Evolutionary conservation across 768 basidiomycete species (phyloP).

Genomic region (Cyclocybe cylindracea): DNA sequence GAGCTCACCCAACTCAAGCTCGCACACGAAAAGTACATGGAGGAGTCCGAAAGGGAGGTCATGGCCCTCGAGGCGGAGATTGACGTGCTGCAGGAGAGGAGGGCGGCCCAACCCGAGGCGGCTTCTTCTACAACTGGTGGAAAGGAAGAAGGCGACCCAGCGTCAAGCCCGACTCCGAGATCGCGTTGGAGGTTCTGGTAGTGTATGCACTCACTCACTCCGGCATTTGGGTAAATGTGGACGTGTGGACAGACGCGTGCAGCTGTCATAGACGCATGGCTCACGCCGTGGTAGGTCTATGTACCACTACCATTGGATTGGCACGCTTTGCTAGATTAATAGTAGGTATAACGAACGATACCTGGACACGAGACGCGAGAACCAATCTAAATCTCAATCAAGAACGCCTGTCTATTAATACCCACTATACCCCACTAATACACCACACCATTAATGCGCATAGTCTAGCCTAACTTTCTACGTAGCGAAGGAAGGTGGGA

Average conservation of each 20-base stretch:
- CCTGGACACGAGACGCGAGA: too few species aligned
- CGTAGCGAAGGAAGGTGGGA: too few species aligned
- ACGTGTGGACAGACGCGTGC: too few species aligned
- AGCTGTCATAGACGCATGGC: too few species aligned
- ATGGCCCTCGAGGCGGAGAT: slow-evolving; percentile 62
- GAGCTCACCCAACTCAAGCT: slow-evolving; percentile 63
- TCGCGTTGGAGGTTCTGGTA: slow-evolving; percentile 12
- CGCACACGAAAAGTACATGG: slow-evolving; percentile 71
- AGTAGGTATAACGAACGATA: neutral
- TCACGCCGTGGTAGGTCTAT: too few species aligned
- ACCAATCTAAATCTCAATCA: too few species aligned
- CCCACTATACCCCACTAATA: too few species aligned
- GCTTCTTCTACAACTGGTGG: neutral
- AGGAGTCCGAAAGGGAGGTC: slow-evolving; percentile 57
- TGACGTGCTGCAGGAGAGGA: slow-evolving; percentile 36
- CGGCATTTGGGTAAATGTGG: too few species aligned
- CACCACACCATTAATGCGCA: too few species aligned
- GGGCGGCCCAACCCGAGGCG: slow-evolving; percentile 11
- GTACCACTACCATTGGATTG: neutral
- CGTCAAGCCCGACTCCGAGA: neutral
- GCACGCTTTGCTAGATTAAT: neutral
- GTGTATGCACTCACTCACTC: neutral
- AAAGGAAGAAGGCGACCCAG: too few species aligned
- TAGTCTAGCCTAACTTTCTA: too few species aligned
- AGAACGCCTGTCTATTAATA: too few species aligned